phyloP scores from a whole-genome alignment of 78 protist species.

The Isochrysis galbana region DNA sequence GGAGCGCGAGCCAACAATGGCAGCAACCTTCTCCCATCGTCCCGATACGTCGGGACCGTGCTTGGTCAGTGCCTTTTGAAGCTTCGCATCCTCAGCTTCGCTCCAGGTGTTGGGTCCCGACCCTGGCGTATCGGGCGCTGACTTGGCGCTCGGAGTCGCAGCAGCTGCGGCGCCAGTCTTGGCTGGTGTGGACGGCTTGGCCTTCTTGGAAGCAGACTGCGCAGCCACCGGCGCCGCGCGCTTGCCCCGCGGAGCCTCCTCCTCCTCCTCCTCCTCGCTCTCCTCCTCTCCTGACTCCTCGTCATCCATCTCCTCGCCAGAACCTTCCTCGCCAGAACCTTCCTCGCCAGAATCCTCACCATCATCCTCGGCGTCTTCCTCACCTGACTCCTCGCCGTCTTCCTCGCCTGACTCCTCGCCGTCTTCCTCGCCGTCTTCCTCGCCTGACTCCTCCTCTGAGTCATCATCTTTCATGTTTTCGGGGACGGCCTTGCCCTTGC shows the following conservation, averaged over 20 bases:
- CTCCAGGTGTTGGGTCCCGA: background rate
- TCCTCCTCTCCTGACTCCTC: background rate
- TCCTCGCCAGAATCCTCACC: background rate
- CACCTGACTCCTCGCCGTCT: background rate
- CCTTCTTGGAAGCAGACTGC: background rate
- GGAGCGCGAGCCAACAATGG: background rate
- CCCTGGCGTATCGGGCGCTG: background rate
- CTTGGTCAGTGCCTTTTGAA: background rate
- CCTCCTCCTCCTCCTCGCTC: background rate
- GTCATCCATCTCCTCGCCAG: background rate
- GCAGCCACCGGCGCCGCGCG: background rate
- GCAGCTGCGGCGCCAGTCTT: background rate
- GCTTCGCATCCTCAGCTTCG: background rate
- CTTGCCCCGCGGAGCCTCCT: background rate
- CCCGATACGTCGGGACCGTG: background rate
- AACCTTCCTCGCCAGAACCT: background rate
- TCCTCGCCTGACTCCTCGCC: background rate
- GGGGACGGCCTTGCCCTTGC: background rate
- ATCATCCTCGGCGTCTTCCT: background rate
- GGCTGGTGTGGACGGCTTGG: background rate
- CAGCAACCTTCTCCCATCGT: slow-evolving; percentile 1
- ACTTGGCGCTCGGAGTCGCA: background rate
- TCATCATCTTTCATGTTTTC: background rate
- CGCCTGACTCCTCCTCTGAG: background rate
- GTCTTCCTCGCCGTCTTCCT: background rate